Conservation (phyloP, 1,139 yeast genomes). For the Yamadazyma membranifaciens region DNA sequence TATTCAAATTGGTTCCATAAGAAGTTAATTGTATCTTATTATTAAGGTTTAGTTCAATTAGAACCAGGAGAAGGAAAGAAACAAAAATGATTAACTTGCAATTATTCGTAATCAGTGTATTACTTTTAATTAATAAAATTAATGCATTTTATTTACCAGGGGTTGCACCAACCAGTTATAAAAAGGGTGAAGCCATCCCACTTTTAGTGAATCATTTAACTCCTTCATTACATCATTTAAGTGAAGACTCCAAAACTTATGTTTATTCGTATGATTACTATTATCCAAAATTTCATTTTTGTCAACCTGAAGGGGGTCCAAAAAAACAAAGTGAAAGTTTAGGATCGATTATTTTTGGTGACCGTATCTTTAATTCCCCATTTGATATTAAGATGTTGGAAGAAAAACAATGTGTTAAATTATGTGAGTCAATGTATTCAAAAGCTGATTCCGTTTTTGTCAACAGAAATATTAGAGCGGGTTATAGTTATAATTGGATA, state of each 20-base stretch:
- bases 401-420: constrained; percentile 58
- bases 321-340: constrained; percentile 82
- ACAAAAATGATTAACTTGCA: not conserved
- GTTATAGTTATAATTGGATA: constrained; percentile 88
- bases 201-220: constrained; percentile 86
- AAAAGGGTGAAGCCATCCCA: constrained; percentile 68
- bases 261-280: constrained; percentile 84
- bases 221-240: constrained; percentile 60
- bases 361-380: constrained; percentile 91
- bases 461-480: constrained; percentile 73
- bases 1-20: no score
- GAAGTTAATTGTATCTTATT: no score
- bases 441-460: constrained; percentile 71
- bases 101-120: not conserved
- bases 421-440: constrained; percentile 64
- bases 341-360: constrained; percentile 94
- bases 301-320: constrained; percentile 69
- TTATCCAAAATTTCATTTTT: constrained; percentile 78
- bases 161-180: constrained; percentile 88
- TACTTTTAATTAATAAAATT: not conserved
- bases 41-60: not conserved
- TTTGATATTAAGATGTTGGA: constrained; percentile 77
- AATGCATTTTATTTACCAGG: constrained; percentile 88
- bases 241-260: constrained; percentile 47
- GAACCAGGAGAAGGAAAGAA: not conserved